phyloP scores from a whole-genome alignment of 345 rosid species.

The Stellera chamaejasme region DNA sequence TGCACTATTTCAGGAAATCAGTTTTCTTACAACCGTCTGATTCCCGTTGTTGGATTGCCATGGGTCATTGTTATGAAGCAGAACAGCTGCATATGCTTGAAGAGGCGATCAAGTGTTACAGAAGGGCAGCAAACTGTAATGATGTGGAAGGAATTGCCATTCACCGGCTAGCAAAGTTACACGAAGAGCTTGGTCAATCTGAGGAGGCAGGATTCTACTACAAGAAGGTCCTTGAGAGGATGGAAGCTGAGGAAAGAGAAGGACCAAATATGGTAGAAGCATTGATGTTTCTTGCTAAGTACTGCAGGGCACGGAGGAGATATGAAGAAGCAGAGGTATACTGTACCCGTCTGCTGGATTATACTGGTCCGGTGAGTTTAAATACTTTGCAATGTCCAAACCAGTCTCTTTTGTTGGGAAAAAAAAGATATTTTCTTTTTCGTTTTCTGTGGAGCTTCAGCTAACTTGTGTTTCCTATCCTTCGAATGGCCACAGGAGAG shows the following conservation, averaged over 20 bases:
- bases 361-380: slow-evolving; percentile 78
- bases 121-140: slow-evolving; percentile 68
- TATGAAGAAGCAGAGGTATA: slow-evolving; percentile 94
- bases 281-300: slow-evolving; percentile 65
- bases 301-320: slow-evolving; percentile 55
- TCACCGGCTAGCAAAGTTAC: slow-evolving; percentile 74
- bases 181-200: slow-evolving; percentile 47
- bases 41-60: slow-evolving; percentile 95
- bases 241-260: slow-evolving; percentile 97
- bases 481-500: slow-evolving; percentile 56
- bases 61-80: slow-evolving; percentile 89
- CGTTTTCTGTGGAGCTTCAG: slow-evolving; percentile 4
- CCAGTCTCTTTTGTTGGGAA: background rate
- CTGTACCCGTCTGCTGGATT: slow-evolving; percentile 89
- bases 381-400: background rate
- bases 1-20: slow-evolving; percentile 86
- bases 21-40: slow-evolving; percentile 85
- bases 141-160: slow-evolving; percentile 94
- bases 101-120: slow-evolving; percentile 91
- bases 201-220: slow-evolving; percentile 92
- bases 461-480: background rate
- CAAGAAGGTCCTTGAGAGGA: slow-evolving; percentile 81
- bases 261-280: slow-evolving; percentile 92
- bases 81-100: slow-evolving; percentile 88
- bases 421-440: background rate